Conservation (phyloP, 768 basidiomycete species). For the Rhizopogon vesiculosus region DNA sequence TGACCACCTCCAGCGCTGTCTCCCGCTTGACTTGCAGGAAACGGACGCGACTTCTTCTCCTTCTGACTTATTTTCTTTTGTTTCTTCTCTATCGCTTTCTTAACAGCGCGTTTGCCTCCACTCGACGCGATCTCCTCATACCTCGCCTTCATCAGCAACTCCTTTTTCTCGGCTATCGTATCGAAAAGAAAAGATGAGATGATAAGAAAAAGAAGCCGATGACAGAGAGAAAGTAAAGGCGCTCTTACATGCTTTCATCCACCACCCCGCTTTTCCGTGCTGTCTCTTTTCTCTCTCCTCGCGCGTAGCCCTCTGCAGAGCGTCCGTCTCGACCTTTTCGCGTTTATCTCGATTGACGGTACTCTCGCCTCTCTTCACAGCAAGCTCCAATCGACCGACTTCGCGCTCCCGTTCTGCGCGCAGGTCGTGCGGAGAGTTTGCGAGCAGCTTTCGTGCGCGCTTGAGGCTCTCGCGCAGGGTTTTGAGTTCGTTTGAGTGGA, state of each 20-base stretch:
- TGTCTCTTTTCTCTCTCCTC: conserved; percentile 56
- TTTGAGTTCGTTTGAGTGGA: conserved; percentile 60
- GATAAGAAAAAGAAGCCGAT: background rate
- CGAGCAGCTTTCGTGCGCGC: conserved; percentile 60
- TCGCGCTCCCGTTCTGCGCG: conserved; percentile 63
- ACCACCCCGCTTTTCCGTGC: conserved; percentile 81
- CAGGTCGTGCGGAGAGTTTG: conserved; percentile 55
- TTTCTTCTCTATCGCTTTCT: conserved; percentile 86
- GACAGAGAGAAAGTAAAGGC: conserved; percentile 15
- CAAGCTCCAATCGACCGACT: conserved; percentile 61
- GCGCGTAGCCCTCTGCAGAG: conserved; percentile 41
- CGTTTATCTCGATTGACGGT: conserved; percentile 66
- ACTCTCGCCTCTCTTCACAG: conserved; percentile 76
- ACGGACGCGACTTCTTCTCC: conserved; percentile 84
- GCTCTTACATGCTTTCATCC: conserved; percentile 68
- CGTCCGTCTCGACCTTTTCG: conserved; percentile 67
- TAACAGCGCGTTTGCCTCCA: conserved; percentile 79
- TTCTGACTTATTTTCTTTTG: conserved; percentile 83
- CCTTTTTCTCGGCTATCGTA: conserved; percentile 68
- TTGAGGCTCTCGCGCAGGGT: conserved; percentile 63
- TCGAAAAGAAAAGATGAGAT: background rate
- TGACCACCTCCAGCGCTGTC: conserved; percentile 10
- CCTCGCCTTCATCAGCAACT: conserved; percentile 65
- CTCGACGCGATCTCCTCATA: conserved; percentile 73
- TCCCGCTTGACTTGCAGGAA: conserved; percentile 24